These are phyloP conservation scores for Blastomyces parvus DNA, from an alignment of 2,329 filamentous ascomycete genomes.

Conservation along the genomic window DNA sequence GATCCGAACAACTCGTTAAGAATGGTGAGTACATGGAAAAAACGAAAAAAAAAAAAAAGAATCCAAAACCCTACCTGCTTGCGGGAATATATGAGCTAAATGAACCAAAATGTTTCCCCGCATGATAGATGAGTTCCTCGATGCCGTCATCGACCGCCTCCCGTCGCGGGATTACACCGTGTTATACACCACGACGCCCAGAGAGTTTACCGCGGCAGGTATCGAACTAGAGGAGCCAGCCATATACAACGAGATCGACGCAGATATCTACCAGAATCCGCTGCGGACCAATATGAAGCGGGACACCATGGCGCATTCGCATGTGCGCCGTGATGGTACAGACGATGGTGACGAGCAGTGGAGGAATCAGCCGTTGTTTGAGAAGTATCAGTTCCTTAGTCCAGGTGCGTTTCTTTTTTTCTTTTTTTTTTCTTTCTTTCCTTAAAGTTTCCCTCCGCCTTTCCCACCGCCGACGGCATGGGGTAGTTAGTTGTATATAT, in stretches of 20 bases:
- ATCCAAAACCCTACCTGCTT: not conserved
- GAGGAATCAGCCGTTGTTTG: slow-evolving; percentile 49
- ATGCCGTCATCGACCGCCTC: slow-evolving; percentile 39
- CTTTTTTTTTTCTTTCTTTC: no score
- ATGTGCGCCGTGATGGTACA: slow-evolving; percentile 19
- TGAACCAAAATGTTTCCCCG: not conserved
- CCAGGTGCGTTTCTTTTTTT: slow-evolving; percentile 52
- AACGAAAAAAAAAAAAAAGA: not conserved
- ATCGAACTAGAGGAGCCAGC: slow-evolving; percentile 21
- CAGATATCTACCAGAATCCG: slow-evolving; percentile 47
- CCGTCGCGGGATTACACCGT: slow-evolving; percentile 56
- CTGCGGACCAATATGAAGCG: slow-evolving; percentile 69
- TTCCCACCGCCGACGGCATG: not conserved
- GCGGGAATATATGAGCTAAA: not conserved
- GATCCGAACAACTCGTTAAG: slow-evolving; percentile 33
- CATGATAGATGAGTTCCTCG: slow-evolving; percentile 39
- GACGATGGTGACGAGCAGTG: slow-evolving; percentile 29
- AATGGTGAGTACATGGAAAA: slow-evolving; percentile 30
- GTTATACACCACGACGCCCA: slow-evolving; percentile 60
- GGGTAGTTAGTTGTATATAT: not conserved
- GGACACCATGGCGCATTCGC: slow-evolving; percentile 35
- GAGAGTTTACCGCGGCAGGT: slow-evolving; percentile 22
- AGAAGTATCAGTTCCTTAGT: slow-evolving; percentile 90
- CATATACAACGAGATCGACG: slow-evolving; percentile 53
- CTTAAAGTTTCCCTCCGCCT: not conserved